Base-by-base conservation (phyloP, 176 grass and related monocot species). In the Zoysia japonica region DNA sequence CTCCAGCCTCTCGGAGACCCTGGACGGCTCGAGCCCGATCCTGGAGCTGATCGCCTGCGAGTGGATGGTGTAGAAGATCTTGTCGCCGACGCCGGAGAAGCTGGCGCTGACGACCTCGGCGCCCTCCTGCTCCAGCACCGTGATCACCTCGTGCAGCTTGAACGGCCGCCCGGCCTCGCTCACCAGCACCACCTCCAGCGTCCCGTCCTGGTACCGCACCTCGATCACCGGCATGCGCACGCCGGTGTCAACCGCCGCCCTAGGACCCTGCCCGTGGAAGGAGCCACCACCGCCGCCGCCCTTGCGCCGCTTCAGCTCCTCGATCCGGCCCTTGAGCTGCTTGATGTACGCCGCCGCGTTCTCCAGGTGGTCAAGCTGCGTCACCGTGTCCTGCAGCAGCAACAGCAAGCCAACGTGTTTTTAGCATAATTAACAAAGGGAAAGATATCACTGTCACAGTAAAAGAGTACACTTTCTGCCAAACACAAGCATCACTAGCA, bases 11-110 rank as follows among this genome's bases (percentile, higher is more conserved):
- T 88, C 66, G 0, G 87, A 77, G 68, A 97, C 47, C 40, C 77
- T 84, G 71, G 85, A 60, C 5, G 85, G 76, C 5, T 97, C 87
- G 37, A 97, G 67, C 1, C 89, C 94, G 9, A 84, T 76, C 77
- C 89, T 67, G 17, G 91, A 64, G 85, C 80, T 78, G 42, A 89
- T 11, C 37, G 91, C 83, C 87, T 98, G 92, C 5, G 95, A 92
- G 67, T 98, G 95, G 10, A 98, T 47, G 10, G 95, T 94, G 80
- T 92, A 89, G 71, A 94, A 89, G 57, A 98, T 82, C 76, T 92
- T 98, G 51, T 98, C 90, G 1, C 62, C 85, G 13, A 94, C 65
- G 9, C 82, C 63, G 53, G 90, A 94, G 85, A 94, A 94, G 81
- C 67, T 98, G 28, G 92, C 95, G 65, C 86, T 92, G 35, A 98